Percentiles rank a stretch among this genome's conserved stretches.
phyloP scores from a whole-genome alignment of 2,329 filamentous ascomycete genomes.

The Lecanoromycetidae sp. region DNA sequence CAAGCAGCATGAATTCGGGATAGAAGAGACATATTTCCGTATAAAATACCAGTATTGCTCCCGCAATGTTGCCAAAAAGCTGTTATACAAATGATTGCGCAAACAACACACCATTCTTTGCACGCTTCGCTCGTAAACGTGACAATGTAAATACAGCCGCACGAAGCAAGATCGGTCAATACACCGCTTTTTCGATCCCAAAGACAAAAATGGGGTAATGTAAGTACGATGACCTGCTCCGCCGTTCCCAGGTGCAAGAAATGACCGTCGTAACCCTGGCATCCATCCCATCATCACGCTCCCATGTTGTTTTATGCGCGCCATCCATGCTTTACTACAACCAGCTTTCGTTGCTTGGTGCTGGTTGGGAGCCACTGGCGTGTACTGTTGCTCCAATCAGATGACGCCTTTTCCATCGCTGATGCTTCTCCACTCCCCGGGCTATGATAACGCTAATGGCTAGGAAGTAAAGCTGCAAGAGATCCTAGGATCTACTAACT shows the following conservation, averaged over 20 bases:
- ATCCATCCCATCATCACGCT: slow-evolving; percentile 1
- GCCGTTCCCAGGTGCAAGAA: background rate
- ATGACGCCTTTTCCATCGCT: slow-evolving; percentile 11
- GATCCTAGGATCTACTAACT: too few species aligned
- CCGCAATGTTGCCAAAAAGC: too few species aligned
- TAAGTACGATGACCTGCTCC: background rate
- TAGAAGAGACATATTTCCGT: too few species aligned
- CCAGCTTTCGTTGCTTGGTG: background rate
- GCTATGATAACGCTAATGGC: slow-evolving; percentile 2
- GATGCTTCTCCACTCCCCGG: slow-evolving; percentile 3
- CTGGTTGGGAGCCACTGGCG: slow-evolving; percentile 13
- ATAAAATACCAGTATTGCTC: too few species aligned
- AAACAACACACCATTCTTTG: too few species aligned
- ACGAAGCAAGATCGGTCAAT: too few species aligned
- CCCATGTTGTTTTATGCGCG: slow-evolving; percentile 2
- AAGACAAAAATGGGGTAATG: background rate
- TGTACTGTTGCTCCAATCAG: slow-evolving; percentile 14
- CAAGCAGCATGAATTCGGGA: too few species aligned
- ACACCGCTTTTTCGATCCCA: background rate
- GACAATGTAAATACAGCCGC: too few species aligned
- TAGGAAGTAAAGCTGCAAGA: background rate
- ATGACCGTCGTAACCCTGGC: background rate
- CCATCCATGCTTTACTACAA: slow-evolving; percentile 5
- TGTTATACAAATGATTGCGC: too few species aligned
- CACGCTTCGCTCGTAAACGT: too few species aligned